Evolutionary conservation across 2,329 filamentous ascomycete genomes (phyloP), one percentile per base, ranked within the genome.

Genomic region (Trichoderma koningiopsis): DNA sequence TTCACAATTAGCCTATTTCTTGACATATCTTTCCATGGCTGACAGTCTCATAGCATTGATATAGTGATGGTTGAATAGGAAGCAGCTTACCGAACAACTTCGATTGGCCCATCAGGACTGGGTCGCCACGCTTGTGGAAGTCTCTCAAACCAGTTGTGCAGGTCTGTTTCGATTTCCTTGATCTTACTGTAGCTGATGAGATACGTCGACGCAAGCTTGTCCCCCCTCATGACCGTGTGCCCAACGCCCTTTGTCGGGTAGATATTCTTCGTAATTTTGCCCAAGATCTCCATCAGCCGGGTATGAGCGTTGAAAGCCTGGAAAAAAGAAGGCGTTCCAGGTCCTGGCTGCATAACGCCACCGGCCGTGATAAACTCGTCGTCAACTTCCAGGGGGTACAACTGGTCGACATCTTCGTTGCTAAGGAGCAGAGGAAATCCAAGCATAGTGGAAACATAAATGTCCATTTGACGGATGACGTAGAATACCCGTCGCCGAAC

Each of bases 121-220:
- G 94, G 94, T 71, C 91, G 90, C 80, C 97, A 89, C 66, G 89
- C 88, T 73, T 89, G 84, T 0, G 94, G 95, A 31, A 99, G 79
- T 65, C 84, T 81, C 70, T 89, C 86, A 59, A 88, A 86, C 89
- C 89, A 92, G 52, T 83, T 79, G 58, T 88, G 85, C 60, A 92
- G 80, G 65, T 90, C 87, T 6, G 81, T 78, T 76, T 92, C 90
- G 60, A 91, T 88, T 73, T 88, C 86, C 72, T 88, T 87, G 71
- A 92, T 88, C 60, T 85, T 84, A 1, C 85, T 80, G 74, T 89
- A 89, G 75, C 87, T 89, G 70, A 92, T 88, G 73, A 86, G 82
- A 74, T 90, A 91, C 0, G 86, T 86, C 5, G 83, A 79, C n/a
- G 79, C 81, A 40, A 81, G 78, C 40, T 77, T 80, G 57, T 80